Evolutionary conservation across 2,329 filamentous ascomycete genomes (phyloP), one percentile per base, ranked within the genome.

Genomic region (Penicillium nordicum): DNA sequence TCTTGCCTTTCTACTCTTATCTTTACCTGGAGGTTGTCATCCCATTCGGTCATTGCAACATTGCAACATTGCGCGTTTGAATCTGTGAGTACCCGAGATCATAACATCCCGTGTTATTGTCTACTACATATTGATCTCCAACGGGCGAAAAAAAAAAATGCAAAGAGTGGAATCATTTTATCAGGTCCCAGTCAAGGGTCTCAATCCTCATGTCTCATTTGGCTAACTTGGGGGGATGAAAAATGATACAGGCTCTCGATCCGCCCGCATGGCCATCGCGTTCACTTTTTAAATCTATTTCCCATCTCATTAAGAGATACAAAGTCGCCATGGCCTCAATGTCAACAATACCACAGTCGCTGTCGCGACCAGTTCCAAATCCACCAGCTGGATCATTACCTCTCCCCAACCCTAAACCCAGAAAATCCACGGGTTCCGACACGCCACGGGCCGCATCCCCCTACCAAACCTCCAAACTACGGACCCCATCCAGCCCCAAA

Each of bases 311-410:
- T 29, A 18, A 18, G 25, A 30, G 29, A 32, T 3, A 32, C 42
- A 16, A 36, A 36, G 18, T 54, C n/a, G 40, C 37, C 41, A 70
- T 71, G 69, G 61, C 64, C 29, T 67, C 65, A 32, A 69, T 83
- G 54, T 86, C 86, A 52, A 79, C 87, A 42, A 79, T 90, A 49
- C 88, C 88, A 52, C 82, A 85, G 71, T 82, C 86, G 71, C 82
- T 86, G 27, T 86, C 87, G 62, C 83, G 78, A 64, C 77, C 81
- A 50, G 72, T 78, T 27, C 73, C 86, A 65, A 88, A 86, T 57
- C 88, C 90, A 47, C 88, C 90, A 16, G 85, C 84, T 30, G 82
- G 85, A 60, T 84, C 88, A 29, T 78, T 94, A 25, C 90, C 91
- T 42, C 86, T 95, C 46, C 90, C 91, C 29, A 79, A 89, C 18